Base-by-base conservation (phyloP, 306 rosid genomes). In the Quillaja saponaria region DNA sequence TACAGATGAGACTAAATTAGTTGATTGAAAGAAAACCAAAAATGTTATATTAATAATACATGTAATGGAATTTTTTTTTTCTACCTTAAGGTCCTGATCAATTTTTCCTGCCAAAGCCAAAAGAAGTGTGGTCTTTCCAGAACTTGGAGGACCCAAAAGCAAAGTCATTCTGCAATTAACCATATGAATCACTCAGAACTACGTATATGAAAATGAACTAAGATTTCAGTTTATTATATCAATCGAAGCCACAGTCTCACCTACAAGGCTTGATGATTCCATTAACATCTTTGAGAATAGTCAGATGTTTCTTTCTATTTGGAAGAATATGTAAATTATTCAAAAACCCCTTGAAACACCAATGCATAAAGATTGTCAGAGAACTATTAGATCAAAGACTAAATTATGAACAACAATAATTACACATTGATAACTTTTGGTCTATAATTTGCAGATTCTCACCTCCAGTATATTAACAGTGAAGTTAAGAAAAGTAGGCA, bases 91-190 rank as follows among this genome's bases (percentile, higher is more conserved):
- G 66, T 63, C 70, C 3, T 66, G 64, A 18, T 73, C 90, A 34
- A 82, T 86, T 57, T 81, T 84, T 55, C 97, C 95, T 0, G 91
- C 83, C 51, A 87, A 78, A 42, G 92, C 87, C 50, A 80, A 53
- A 47, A 90, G 72, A 13, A 90, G 46, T 6, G 97, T 86, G 31
- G 95, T 90, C 74, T 86, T 90, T 14, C 97, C 91, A 15, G 95
- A 78, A 51, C 95, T 77, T 37, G 95, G 97, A 67, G 95, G 90
- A 64, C 95, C 97, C 72, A 90, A 59, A 55, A 90, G 87, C 41
- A 90, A 69, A 41, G 95, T 87, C 89, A 90, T 80, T 74, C 89
- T 78, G 57, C 6, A 18, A 48, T 35, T 39, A 1, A 37, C 9
- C 28, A 48, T 6, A 35, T n/a, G 34, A 1, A 18, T 47, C 14